Evolutionary conservation across 2,329 filamentous ascomycete species (phyloP).

Genomic region (Emergomyces africanus): DNA sequence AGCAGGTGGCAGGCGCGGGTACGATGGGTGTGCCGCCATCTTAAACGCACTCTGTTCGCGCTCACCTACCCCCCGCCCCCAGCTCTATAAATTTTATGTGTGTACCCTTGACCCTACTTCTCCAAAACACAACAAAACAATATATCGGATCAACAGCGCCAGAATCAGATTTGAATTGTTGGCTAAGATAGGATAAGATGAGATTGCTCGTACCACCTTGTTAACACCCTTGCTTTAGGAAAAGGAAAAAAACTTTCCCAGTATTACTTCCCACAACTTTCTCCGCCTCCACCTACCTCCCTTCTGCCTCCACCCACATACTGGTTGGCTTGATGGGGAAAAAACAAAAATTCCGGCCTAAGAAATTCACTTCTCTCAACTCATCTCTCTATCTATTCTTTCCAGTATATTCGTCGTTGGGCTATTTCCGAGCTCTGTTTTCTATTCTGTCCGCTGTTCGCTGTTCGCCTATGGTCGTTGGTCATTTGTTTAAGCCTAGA

Average conservation of each 20-base stretch:
- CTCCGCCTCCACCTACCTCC: neutral
- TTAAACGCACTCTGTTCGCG: neutral
- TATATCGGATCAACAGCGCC: too few species aligned
- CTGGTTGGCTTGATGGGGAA: neutral
- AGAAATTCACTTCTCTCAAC: neutral
- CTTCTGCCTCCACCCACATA: neutral
- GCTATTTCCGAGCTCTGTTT: neutral
- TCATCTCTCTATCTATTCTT: neutral
- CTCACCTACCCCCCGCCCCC: too few species aligned
- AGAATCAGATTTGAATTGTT: too few species aligned
- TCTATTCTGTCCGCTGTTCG: neutral
- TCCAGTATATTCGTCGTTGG: neutral
- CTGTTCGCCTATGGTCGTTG: neutral
- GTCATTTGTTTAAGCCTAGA: neutral
- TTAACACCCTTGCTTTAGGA: too few species aligned
- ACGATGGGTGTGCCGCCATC: slow-evolving; percentile 22
- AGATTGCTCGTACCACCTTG: too few species aligned
- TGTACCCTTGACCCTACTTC: neutral
- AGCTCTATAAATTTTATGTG: neutral
- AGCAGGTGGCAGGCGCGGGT: slow-evolving; percentile 41
- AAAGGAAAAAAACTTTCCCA: neutral
- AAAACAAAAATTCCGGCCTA: neutral
- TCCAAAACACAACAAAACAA: too few species aligned
- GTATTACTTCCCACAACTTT: too few species aligned
- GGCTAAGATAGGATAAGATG: too few species aligned